phyloP scores from a whole-genome alignment of 78 protist species.

The Monocercomonoides exilis region DNA sequence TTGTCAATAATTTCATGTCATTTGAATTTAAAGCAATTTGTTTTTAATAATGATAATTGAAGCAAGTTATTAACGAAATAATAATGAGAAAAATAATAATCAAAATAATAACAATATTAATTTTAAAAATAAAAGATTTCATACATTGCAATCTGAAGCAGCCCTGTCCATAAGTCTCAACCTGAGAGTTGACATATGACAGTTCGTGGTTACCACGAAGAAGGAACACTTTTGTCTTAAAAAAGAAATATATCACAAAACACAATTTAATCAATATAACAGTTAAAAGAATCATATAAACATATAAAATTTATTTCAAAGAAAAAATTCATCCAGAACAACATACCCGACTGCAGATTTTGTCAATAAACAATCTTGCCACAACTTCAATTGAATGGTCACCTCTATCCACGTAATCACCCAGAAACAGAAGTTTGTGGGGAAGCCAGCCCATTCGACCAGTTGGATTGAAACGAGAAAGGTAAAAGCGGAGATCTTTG shows the following conservation, averaged over 20 bases:
- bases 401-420: conserved; percentile 8
- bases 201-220: neutral
- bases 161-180: neutral
- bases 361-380: neutral
- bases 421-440: neutral
- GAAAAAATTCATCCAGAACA: neutral
- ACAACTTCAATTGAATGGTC: neutral
- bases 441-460: neutral
- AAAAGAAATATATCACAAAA: neutral
- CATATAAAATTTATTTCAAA: no score
- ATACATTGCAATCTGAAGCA: neutral
- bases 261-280: no score
- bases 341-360: neutral
- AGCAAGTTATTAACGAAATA: no score
- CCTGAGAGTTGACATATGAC: neutral
- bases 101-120: no score
- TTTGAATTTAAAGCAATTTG: no score
- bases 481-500: neutral
- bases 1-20: no score
- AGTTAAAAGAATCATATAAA: no score
- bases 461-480: neutral
- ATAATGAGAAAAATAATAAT: no score
- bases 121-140: neutral
- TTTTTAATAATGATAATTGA: no score
- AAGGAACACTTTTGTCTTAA: neutral